Evolutionary conservation across 768 basidiomycete species (phyloP).

Genomic region (Tricholoma terreum): DNA sequence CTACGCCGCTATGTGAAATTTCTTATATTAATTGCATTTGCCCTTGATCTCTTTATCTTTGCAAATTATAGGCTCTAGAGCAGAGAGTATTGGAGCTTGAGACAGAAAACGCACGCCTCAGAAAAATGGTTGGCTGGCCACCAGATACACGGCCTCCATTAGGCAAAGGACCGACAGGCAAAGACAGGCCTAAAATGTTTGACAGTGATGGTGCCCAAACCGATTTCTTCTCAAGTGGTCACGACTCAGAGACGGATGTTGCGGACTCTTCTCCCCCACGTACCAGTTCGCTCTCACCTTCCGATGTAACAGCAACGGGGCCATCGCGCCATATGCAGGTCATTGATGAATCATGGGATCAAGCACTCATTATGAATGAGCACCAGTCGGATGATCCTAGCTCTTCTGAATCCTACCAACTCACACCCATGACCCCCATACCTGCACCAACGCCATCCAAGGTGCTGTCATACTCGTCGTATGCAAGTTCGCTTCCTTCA

Average conservation of each 20-base stretch:
- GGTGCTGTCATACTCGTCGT: slow-evolving; percentile 43
- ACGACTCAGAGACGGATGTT: slow-evolving; percentile 39
- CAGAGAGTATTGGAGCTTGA: slow-evolving; percentile 79
- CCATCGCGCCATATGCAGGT: slow-evolving; percentile 46
- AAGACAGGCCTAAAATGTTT: slow-evolving; percentile 69
- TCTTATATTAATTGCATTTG: slow-evolving; percentile 29
- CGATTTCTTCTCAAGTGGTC: slow-evolving; percentile 32
- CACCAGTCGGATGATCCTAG: slow-evolving; percentile 37
- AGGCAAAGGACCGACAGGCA: slow-evolving; percentile 85
- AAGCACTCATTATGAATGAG: slow-evolving; percentile 51
- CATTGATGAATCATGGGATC: slow-evolving; percentile 52
- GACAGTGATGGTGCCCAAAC: slow-evolving; percentile 29
- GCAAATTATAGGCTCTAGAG: slow-evolving; percentile 64
- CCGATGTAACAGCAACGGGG: slow-evolving; percentile 43
- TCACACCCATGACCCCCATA: slow-evolving; percentile 36
- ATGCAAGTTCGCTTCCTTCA: slow-evolving; percentile 37
- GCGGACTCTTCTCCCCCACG: slow-evolving; percentile 48
- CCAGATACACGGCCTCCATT: slow-evolving; percentile 69
- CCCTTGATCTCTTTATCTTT: slow-evolving; percentile 27
- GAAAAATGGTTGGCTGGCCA: slow-evolving; percentile 68
- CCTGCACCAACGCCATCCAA: slow-evolving; percentile 45
- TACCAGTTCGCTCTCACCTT: slow-evolving; percentile 64
- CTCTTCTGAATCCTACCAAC: slow-evolving; percentile 43
- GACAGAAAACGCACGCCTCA: slow-evolving; percentile 74
- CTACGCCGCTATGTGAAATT: slow-evolving; percentile 40